A percentile compares a stretch with the other conserved stretches of the same genome.
phyloP scores from a whole-genome alignment of 2,329 filamentous ascomycete genomes.

The Colletotrichum sp. region DNA sequence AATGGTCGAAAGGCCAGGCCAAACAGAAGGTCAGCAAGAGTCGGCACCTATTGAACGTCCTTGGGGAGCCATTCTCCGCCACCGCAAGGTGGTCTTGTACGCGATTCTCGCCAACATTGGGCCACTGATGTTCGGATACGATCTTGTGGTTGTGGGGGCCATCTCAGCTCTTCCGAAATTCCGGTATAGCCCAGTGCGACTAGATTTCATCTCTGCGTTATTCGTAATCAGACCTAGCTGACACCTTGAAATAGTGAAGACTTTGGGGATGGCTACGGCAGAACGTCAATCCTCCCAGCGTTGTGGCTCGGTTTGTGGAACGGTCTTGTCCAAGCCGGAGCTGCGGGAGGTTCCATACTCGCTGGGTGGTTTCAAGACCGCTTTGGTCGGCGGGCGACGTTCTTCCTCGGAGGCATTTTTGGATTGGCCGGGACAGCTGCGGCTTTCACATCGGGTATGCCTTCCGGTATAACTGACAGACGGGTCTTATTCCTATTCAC shows the following conservation, averaged over 20 bases:
- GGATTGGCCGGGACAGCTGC: background rate
- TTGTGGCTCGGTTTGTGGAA: slow-evolving; percentile 5
- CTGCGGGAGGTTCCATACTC: background rate
- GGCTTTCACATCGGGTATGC: background rate
- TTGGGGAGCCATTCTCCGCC: background rate
- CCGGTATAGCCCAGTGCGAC: background rate
- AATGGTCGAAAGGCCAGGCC: background rate
- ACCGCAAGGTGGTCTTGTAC: background rate
- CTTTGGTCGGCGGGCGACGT: background rate
- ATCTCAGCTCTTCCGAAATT: background rate
- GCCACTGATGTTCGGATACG: slow-evolving; percentile 2
- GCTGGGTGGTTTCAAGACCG: background rate
- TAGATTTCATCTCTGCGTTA: background rate
- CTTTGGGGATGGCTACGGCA: background rate
- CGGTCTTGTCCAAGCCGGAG: background rate
- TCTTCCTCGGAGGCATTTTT: background rate
- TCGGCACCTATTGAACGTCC: background rate
- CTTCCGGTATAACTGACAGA: background rate
- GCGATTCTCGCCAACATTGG: background rate
- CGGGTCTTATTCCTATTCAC: background rate
- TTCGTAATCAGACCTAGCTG: background rate
- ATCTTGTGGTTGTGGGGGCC: background rate
- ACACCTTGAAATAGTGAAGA: background rate
- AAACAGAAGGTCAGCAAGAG: background rate
- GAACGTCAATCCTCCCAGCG: background rate